Percentiles rank a stretch among this genome's conserved stretches.
phyloP scores from a whole-genome alignment of 2,329 filamentous ascomycete species.

The Colletotrichum lini region DNA sequence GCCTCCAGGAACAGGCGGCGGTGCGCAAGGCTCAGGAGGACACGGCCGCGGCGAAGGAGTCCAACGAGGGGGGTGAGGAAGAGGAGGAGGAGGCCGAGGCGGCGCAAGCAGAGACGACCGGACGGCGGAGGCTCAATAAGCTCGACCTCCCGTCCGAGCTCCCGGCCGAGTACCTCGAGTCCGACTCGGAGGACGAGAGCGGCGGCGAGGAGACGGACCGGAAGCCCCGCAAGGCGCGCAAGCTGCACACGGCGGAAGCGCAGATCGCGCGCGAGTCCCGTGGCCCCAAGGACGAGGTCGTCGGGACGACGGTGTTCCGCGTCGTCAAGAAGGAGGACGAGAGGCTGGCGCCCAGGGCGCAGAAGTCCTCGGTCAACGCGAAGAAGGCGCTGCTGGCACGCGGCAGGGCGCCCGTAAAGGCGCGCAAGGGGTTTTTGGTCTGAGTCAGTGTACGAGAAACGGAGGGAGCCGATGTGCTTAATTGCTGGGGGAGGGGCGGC shows the following conservation, averaged over 20 bases:
- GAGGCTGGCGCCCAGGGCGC: slow-evolving; percentile 63
- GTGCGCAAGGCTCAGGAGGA: slow-evolving; percentile 58
- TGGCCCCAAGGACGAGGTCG: slow-evolving; percentile 59
- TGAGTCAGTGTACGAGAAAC: slow-evolving; percentile 5
- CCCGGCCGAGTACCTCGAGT: slow-evolving; percentile 69
- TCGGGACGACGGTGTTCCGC: slow-evolving; percentile 70
- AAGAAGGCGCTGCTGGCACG: slow-evolving; percentile 64
- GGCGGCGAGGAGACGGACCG: slow-evolving; percentile 44
- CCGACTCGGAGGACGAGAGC: slow-evolving; percentile 61
- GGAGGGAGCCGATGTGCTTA: neutral
- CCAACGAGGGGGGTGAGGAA: slow-evolving; percentile 36
- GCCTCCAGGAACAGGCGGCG: slow-evolving; percentile 69
- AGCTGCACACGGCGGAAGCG: slow-evolving; percentile 58
- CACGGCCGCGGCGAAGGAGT: slow-evolving; percentile 27
- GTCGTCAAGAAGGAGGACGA: slow-evolving; percentile 61
- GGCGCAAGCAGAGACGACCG: slow-evolving; percentile 37
- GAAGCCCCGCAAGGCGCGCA: slow-evolving; percentile 58
- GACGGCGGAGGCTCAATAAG: slow-evolving; percentile 52
- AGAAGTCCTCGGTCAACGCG: slow-evolving; percentile 57
- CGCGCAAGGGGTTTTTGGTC: slow-evolving; percentile 62
- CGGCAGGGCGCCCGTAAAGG: slow-evolving; percentile 55
- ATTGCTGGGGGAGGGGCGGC: slow-evolving; percentile 1
- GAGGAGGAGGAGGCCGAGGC: slow-evolving; percentile 45
- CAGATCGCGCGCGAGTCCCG: slow-evolving; percentile 53
- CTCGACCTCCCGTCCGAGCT: slow-evolving; percentile 61